Evolutionary conservation across 2,329 filamentous ascomycete genomes (phyloP).

Genomic region (Blumeriella jaapii): DNA sequence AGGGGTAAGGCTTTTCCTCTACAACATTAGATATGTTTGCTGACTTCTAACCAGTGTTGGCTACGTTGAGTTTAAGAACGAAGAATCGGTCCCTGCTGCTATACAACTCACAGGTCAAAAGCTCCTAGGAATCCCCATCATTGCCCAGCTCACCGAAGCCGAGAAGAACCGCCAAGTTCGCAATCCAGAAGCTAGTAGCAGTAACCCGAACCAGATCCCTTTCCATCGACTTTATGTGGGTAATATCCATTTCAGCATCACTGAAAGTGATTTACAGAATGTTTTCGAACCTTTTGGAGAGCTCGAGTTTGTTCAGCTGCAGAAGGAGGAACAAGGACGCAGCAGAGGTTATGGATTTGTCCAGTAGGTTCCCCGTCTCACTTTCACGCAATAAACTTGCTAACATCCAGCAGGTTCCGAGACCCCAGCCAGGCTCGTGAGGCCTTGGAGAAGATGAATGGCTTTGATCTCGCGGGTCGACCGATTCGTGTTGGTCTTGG

Average conservation of each 20-base stretch:
- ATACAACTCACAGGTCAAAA: conserved; percentile 98
- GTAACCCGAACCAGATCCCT: conserved; percentile 71
- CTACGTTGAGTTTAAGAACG: conserved; percentile 97
- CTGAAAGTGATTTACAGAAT: conserved; percentile 86
- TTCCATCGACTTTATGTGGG: conserved; percentile 98
- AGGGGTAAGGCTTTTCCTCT: conserved; percentile 57
- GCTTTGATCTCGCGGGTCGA: conserved; percentile 93
- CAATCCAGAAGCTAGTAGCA: conserved; percentile 56
- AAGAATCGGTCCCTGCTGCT: conserved; percentile 85
- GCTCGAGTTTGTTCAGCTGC: conserved; percentile 92
- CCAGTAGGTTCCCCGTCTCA: conserved; percentile 54
- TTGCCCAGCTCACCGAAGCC: conserved; percentile 95
- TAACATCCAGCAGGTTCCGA: conserved; percentile 57
- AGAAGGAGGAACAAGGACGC: conserved; percentile 85
- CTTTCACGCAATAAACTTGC: conserved; percentile 10
- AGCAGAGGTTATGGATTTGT: conserved; percentile 97
- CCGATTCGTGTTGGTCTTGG: conserved; percentile 97
- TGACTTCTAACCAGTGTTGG: conserved; percentile 60
- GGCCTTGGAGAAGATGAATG: conserved; percentile 97
- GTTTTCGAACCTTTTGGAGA: conserved; percentile 97
- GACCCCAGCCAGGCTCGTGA: conserved; percentile 86
- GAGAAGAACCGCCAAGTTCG: conserved; percentile 98
- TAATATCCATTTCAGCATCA: conserved; percentile 99
- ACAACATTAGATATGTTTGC: conserved; percentile 17
- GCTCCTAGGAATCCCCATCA: conserved; percentile 95